A percentile compares a stretch with the other conserved stretches of the same genome.
phyloP scores from a whole-genome alignment of 2,329 filamentous ascomycete genomes.

The Cephalotrichum gorgonifer region DNA sequence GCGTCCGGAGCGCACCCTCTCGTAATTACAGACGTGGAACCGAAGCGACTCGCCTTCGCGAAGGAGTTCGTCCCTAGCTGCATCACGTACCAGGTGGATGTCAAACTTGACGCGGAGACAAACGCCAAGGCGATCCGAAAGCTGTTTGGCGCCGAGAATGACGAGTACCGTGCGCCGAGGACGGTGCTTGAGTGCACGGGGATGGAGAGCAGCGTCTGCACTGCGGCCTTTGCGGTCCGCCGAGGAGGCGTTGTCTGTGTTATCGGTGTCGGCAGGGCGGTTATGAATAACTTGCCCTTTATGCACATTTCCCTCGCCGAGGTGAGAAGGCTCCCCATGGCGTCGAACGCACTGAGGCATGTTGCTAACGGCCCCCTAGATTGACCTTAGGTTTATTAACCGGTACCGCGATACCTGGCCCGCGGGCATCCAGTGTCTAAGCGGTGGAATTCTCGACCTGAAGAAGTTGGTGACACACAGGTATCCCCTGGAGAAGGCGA shows the following conservation, averaged over 20 bases:
- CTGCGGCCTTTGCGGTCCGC: slow-evolving; percentile 44
- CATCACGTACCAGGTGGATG: slow-evolving; percentile 42
- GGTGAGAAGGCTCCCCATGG: background rate
- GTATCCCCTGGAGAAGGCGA: slow-evolving; percentile 50
- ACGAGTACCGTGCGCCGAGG: slow-evolving; percentile 46
- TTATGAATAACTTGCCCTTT: slow-evolving; percentile 57
- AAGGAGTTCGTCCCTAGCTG: slow-evolving; percentile 43
- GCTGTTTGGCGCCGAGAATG: slow-evolving; percentile 33
- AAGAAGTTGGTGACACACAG: slow-evolving; percentile 52
- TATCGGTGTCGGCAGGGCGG: slow-evolving; percentile 50
- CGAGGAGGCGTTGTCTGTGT: slow-evolving; percentile 52
- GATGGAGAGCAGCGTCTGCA: slow-evolving; percentile 51
- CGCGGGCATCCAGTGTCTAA: slow-evolving; percentile 49
- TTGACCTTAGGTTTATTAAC: slow-evolving; percentile 61
- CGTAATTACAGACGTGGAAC: slow-evolving; percentile 53
- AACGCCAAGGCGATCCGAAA: slow-evolving; percentile 41
- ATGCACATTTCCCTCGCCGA: slow-evolving; percentile 56
- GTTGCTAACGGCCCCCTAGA: slow-evolving; percentile 24
- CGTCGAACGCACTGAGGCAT: too few relatives aligned
- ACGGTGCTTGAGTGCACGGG: slow-evolving; percentile 57
- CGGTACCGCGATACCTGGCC: slow-evolving; percentile 62
- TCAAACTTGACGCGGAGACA: slow-evolving; percentile 29
- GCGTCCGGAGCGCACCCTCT: slow-evolving; percentile 54
- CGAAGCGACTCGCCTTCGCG: slow-evolving; percentile 44
- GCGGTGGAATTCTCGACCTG: slow-evolving; percentile 48